A percentile compares a stretch with the other conserved stretches of the same genome.
Evolutionary conservation across 2,329 filamentous ascomycete genomes (phyloP).

Genomic region (Colletotrichum horii): DNA sequence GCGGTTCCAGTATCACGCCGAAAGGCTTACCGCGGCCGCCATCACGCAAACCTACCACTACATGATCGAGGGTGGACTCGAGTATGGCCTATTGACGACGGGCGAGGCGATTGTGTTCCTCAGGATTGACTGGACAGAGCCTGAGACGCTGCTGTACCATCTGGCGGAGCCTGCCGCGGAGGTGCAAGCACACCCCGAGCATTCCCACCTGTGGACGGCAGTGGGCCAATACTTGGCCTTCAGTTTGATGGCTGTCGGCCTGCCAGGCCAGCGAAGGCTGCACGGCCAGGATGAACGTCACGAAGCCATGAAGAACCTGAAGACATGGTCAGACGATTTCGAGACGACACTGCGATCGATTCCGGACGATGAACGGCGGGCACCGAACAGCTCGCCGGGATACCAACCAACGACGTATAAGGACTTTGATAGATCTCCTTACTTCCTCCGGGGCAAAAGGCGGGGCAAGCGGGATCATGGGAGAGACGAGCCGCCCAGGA

Average conservation of each 20-base stretch:
- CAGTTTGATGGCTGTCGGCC: constrained; percentile 29
- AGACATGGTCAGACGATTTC: constrained; percentile 29
- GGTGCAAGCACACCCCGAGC: constrained; percentile 24
- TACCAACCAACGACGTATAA: constrained; percentile 25
- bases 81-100: constrained; percentile 46
- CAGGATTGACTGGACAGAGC: constrained; percentile 33
- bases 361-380: constrained; percentile 19
- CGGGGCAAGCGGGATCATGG: background rate
- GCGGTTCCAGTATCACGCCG: constrained; percentile 37
- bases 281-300: constrained; percentile 25
- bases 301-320: constrained; percentile 2
- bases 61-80: constrained; percentile 50
- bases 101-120: constrained; percentile 50
- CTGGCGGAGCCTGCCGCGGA: constrained; percentile 32
- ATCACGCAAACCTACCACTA: constrained; percentile 54
- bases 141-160: constrained; percentile 33
- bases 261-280: background rate
- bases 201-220: constrained; percentile 27
- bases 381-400: constrained; percentile 10
- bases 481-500: background rate
- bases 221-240: constrained; percentile 35
- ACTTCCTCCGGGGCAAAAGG: background rate
- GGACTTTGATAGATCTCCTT: constrained; percentile 24
- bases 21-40: constrained; percentile 43
- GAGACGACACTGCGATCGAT: constrained; percentile 26